These are phyloP conservation scores for Pezizomycotina sp. DNA, from an alignment of 2,329 filamentous ascomycete species.

Conservation along the genomic window DNA sequence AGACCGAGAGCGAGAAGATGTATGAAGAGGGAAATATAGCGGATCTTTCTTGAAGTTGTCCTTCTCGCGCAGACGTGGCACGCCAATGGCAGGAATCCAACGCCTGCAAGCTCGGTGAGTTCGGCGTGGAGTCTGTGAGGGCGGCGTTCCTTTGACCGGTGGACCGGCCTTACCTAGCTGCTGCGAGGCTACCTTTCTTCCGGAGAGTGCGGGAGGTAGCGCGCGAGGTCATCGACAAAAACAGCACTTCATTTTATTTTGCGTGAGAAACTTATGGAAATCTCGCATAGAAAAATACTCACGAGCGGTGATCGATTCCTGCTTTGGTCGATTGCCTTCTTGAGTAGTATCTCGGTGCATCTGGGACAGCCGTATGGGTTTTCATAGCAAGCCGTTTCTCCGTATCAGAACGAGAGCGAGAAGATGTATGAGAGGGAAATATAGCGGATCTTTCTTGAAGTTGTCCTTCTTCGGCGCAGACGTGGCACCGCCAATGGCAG, in stretches of 20 bases:
- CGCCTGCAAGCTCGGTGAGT: slow-evolving; percentile 14
- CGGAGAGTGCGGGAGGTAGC: slow-evolving; percentile 16
- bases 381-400: slow-evolving; percentile 24
- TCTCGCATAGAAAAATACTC: too few species aligned
- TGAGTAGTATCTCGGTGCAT: too few species aligned
- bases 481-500: slow-evolving; percentile 15
- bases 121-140: slow-evolving; percentile 16
- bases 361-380: slow-evolving; percentile 24
- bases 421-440: slow-evolving; percentile 24
- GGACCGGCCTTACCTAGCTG: slow-evolving; percentile 16
- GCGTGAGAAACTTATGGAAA: too few species aligned
- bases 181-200: slow-evolving; percentile 16
- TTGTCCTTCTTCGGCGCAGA: slow-evolving; percentile 14
- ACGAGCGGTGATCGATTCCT: too few species aligned
- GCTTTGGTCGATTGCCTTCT: too few species aligned
- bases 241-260: too few species aligned
- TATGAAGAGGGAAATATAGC: slow-evolving; percentile 23
- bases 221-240: too few species aligned
- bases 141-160: slow-evolving; percentile 14
- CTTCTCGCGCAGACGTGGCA: slow-evolving; percentile 15
- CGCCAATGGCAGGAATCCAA: slow-evolving; percentile 11
- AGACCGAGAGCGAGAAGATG: slow-evolving; percentile 24
- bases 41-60: slow-evolving; percentile 21
- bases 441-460: slow-evolving; percentile 22
- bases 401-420: slow-evolving; percentile 23